Base-by-base conservation (phyloP, 129 eudicot genomes). In the Flaveria robusta region DNA sequence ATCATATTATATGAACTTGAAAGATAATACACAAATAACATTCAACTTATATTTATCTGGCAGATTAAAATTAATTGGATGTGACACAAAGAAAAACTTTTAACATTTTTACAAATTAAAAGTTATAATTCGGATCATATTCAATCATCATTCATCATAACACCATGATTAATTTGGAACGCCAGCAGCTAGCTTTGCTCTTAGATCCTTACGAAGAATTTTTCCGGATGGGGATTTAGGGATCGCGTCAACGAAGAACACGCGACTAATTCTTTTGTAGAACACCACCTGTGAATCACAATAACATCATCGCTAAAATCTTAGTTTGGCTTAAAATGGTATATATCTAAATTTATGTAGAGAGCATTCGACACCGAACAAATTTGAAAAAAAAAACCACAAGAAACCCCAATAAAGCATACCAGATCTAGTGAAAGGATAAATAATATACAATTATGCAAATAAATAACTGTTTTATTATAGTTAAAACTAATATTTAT, bases 191-290 rank as follows among this genome's bases (percentile, higher is more conserved):
- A 91, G 55, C 77, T 77, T 86, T 1, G 91, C 84, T 83, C 94
- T 77, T 68, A 91, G 74, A 47, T 88, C 92, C 83, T 87, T 91
- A 15, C 97, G 88, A 54, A 91, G 87, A 58, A 91, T 91, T 71
- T 91, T 91, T 1, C 97, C 97, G 1, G 97, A 72, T 56, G 97
- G 92, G 27, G 94, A 79, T 74, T 91, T 91, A 0, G 97, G 97
- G 9, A 91, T 84, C 13, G 77, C 69, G 46, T 91, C 90, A 0
- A 81, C 75, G 46, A 91, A 91, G 66, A 91, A 88, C 18, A 87
- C 97, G 0, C 97, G 87, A 14, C 70, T 79, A 29, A 91, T 74
- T 84, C 92, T 82, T 85, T 91, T 91, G 80, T 91, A 91, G 75
- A 85, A 89, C 9, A 91, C 87, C 55, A 91, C 97, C 95, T 91